Base-by-base conservation (phyloP, 2,329 filamentous ascomycete species). In the Aspergillus oerlinghausenensis region DNA sequence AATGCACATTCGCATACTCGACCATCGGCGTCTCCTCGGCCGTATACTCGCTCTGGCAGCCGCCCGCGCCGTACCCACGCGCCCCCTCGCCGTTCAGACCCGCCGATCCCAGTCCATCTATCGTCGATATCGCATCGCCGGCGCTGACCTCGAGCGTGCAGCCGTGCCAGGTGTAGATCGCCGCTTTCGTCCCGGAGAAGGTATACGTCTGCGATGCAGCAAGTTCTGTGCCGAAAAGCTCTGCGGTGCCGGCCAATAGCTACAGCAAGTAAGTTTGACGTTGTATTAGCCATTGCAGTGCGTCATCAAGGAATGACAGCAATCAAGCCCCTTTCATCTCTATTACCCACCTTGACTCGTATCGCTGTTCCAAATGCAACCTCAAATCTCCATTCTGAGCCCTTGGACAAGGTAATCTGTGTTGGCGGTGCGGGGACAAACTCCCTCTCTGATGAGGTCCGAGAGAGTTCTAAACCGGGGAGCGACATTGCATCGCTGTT, bases 141-240 rank as follows among this genome's bases (percentile, higher is more conserved):
- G 87, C 87, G 47, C 81, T 84, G 57, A 97, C 81, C 73, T 97
- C 90, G 59, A 99, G 78, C 53, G 86, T 86, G 75, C 92, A 97
- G 66, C 94, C 93, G 68, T 93, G 86, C 88, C 91, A 96, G 51
- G 92, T 96, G 73, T 90, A 90, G 67, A 99, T 88, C 59, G 93
- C 92, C 56, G 89, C 89, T 77, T 95, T 95, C 64, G 84, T 84
- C 55, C 90, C 89, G 49, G 84, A 82, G 74, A 99, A 93, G 32
- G 82, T 87, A 77, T 97, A 97, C 9, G 84, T 82, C 52, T 88
- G 88, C 55, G 88, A 88, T 9, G 84, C 82, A 10, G 92, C 92
- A 47, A 99, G 88, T 77, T 99, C 94, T 55, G 93, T 92, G 70
- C 94, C 94, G 71, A 97, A 96, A 69, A 96, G 86, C 74, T 99